A percentile compares a stretch with the other conserved stretches of the same genome.
Conservation (phyloP, 305 asterid genomes). For the Euphrasia arctica region DNA sequence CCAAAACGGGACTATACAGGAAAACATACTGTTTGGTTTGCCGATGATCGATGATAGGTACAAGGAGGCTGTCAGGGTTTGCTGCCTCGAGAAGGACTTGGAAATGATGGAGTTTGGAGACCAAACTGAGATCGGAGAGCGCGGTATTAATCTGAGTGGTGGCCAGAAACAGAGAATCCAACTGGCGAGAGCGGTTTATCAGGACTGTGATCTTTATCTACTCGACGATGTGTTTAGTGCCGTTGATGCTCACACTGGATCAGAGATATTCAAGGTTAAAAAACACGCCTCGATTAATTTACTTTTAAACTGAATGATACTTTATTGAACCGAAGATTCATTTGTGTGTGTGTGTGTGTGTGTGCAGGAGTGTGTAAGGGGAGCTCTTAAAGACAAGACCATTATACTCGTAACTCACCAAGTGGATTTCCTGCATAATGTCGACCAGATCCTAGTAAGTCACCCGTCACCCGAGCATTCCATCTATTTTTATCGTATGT, state of each 20-base stretch:
- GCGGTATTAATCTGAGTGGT: slow-evolving; percentile 95
- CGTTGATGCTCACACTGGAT: slow-evolving; percentile 97
- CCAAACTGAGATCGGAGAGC: slow-evolving; percentile 99
- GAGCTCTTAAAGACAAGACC: slow-evolving; percentile 77
- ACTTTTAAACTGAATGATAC: too few species aligned
- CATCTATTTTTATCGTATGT: background rate
- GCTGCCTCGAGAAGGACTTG: slow-evolving; percentile 93
- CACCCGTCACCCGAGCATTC: background rate
- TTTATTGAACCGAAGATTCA: too few species aligned
- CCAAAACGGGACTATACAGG: slow-evolving; percentile 91
- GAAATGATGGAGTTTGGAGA: slow-evolving; percentile 98
- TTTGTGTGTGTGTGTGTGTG: slow-evolving; percentile 21
- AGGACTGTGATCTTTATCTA: slow-evolving; percentile 81
- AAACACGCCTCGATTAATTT: background rate
- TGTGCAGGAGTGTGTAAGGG: slow-evolving; percentile 85
- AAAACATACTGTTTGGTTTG: slow-evolving; percentile 68
- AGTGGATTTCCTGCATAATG: slow-evolving; percentile 97
- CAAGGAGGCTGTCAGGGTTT: slow-evolving; percentile 67
- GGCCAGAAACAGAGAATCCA: slow-evolving; percentile 97
- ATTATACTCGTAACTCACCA: slow-evolving; percentile 91
- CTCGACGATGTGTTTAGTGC: slow-evolving; percentile 97
- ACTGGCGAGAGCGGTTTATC: slow-evolving; percentile 96
- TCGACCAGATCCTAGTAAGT: slow-evolving; percentile 82
- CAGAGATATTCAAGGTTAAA: slow-evolving; percentile 87
- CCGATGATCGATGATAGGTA: slow-evolving; percentile 60